A percentile compares a stretch with the other conserved stretches of the same genome.
These are phyloP conservation scores for Neurospora cerealis DNA, from an alignment of 495 filamentous ascomycete genomes.

Conservation along the genomic window DNA sequence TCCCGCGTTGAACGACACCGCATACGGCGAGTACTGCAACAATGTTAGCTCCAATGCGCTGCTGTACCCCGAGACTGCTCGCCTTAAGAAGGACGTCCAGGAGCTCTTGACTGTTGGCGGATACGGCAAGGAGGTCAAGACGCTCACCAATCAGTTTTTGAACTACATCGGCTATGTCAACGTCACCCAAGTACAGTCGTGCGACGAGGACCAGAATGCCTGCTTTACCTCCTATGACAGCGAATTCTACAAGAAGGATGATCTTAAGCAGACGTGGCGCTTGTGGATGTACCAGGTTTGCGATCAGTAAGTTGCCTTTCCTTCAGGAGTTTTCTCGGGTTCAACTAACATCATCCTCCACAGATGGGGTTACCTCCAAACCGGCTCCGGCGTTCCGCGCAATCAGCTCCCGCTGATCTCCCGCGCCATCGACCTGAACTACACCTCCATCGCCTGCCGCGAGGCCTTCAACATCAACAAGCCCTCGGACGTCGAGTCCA, in stretches of 20 bases:
- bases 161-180: conserved; percentile 59
- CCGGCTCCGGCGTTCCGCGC: conserved; percentile 50
- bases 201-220: conserved; percentile 32
- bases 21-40: conserved; percentile 49
- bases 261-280: conserved; percentile 39
- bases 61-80: conserved; percentile 36
- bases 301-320: conserved; percentile 27
- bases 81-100: conserved; percentile 29
- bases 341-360: conserved; percentile 14
- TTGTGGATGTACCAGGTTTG: conserved; percentile 51
- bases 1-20: conserved; percentile 41
- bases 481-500: conserved; percentile 41
- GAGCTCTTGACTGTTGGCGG: conserved; percentile 44
- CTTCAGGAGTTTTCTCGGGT: neutral
- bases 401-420: conserved; percentile 54
- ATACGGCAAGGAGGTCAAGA: conserved; percentile 38
- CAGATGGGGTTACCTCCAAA: conserved; percentile 63
- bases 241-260: conserved; percentile 40
- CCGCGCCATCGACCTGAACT: conserved; percentile 48
- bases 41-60: conserved; percentile 41
- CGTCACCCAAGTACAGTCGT: conserved; percentile 17
- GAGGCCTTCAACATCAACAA: conserved; percentile 53
- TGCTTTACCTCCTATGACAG: conserved; percentile 46
- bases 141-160: conserved; percentile 45
- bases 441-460: conserved; percentile 42